Conservation (phyloP, 352 stramenopile genomes). For the Pythium pyrilobum region DNA sequence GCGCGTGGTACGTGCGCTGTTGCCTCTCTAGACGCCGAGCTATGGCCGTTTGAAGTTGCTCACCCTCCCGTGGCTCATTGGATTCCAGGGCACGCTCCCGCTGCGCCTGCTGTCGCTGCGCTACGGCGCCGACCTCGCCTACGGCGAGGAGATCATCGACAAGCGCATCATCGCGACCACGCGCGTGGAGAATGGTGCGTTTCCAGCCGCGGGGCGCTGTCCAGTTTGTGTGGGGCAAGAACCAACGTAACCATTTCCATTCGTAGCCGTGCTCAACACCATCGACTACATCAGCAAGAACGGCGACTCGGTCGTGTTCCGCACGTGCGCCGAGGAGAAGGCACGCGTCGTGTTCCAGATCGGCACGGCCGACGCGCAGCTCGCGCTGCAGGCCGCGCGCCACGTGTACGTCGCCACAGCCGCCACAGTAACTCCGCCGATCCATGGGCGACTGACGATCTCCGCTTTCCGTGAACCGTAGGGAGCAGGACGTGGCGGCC, state of each 20-base stretch:
- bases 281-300: conserved; percentile 91
- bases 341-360: conserved; percentile 88
- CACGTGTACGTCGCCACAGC: conserved; percentile 49
- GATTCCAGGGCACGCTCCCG: conserved; percentile 80
- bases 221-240: no score
- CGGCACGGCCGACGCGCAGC: conserved; percentile 69
- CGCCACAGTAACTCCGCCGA: no score
- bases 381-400: conserved; percentile 72
- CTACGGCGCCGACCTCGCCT: conserved; percentile 91
- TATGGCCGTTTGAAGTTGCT: background rate
- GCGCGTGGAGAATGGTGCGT: conserved; percentile 70
- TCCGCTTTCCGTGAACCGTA: background rate
- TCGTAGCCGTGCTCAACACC: conserved; percentile 57
- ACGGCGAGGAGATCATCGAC: conserved; percentile 95
- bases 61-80: background rate
- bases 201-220: no score
- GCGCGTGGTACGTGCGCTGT: conserved; percentile 82
- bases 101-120: conserved; percentile 87
- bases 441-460: no score
- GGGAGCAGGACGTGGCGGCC: conserved; percentile 79
- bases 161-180: conserved; percentile 85
- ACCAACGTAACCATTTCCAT: no score
- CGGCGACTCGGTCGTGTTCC: conserved; percentile 80
- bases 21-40: background rate
- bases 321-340: conserved; percentile 80